Evolutionary conservation across 352 stramenopile genomes (phyloP), one percentile per base, ranked within the genome.

Genomic region (Elongisporangium anandrum): DNA sequence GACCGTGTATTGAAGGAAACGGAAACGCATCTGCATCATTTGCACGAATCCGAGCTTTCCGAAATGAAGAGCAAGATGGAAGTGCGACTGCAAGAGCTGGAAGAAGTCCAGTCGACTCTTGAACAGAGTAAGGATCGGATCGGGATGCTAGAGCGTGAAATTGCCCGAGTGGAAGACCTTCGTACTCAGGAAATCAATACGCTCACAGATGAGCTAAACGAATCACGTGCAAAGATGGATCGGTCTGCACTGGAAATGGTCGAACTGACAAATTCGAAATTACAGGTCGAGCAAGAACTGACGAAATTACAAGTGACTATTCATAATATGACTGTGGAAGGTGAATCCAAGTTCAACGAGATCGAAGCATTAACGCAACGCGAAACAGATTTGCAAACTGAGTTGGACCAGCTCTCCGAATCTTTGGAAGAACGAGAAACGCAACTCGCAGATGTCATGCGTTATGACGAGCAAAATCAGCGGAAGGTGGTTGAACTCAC

Each of bases 151-250:
- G 77, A 92, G 59, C 61, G 52, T 4, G 70, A 85, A 16, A 26
- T 81, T 8, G 64, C 72, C 10, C 58, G 64, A 1, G 68, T 67
- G 20, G 68, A 77, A 34, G 54, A 59, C 4, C 17, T 70, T 34
- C 72, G 83, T 50, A 59, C 71, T 16, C 65, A 68, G 6, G 74
- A 85, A 29, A 60, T 87, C n/a, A 60, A 60, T 8, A 58, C 50
- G 15, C 47, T 87, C 5, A 75, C 59, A n/a, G 51, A 67, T 2
- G 67, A 88, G 24, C 70, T 91, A 20, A 80, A 77, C 50, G 71
- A 79, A 2, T 65, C 69, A 10, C 71, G 66, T 38, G 49, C 52
- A 19, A 75, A 72, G 50, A 77, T 85, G 49, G 70, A 73, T 39
- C 56, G 59, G 16, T 73, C 62, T 52, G 70, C 69, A 4, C 54